Base-by-base conservation (phyloP, 2,329 filamentous ascomycete genomes). In the Aspergillus sp. region DNA sequence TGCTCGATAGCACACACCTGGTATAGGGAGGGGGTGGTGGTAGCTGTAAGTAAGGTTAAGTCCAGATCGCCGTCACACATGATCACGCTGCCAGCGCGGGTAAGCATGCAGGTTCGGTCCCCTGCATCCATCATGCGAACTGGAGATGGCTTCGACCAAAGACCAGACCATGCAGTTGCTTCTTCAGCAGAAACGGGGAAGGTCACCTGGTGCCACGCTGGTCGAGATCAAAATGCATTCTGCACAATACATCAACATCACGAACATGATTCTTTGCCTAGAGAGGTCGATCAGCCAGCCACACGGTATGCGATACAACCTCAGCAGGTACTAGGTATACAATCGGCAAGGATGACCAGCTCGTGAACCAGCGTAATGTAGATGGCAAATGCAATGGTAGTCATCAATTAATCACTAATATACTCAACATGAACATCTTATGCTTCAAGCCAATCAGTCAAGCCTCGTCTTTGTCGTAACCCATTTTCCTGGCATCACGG, bases 361-460 rank as follows among this genome's bases (percentile, higher is more conserved):
- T n/a, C n/a, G n/a, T 10, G 22, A 22, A 22, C 22, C 1, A 22
- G 5, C 5, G 22, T 22, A 22, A 35, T 35, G 33, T 10, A 35
- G 33, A 49, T 24, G 22, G 22, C 10, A 11, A 7, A 30, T 30
- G 26, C 26, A 11, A 47, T 47, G 44, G 41, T 52, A 40, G 49
- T 52, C 50, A 32, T 52, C 38, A 52, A 54, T 54, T 54, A 54
- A 52, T 54, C 52, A 54, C 47, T 57, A 57, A 52, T 54, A 44
- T 57, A 56, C 55, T 55, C 51, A 54, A 54, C 55, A 59, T 61
- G 58, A 61, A 59, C 53, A 53, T 59, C 52, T 50, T 53, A 50
- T 42, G 48, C 53, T 52, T 50, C 47, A 48, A 54, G 49, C 42
- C 45, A 51, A 51, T 54, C 52, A 51, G 38, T 51, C 48, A 49